A percentile compares a stretch with the other conserved stretches of the same genome.
phyloP scores from a whole-genome alignment of 2,329 filamentous ascomycete species.

The Sordariomycetes sp. region DNA sequence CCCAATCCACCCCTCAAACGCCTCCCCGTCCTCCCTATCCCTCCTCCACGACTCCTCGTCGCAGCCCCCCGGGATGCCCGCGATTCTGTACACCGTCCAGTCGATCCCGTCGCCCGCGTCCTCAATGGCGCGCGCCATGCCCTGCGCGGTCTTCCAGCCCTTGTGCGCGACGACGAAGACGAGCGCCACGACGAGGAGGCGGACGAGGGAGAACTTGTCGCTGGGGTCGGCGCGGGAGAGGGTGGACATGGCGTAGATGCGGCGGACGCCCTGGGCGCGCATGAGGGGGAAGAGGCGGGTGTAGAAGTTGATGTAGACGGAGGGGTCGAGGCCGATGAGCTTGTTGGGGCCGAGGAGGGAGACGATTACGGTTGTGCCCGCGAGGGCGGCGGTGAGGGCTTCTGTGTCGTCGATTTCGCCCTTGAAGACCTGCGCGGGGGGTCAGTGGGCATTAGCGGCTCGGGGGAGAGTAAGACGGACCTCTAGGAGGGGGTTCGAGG shows the following conservation, averaged over 20 bases:
- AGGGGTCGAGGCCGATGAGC: not conserved
- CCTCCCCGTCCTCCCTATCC: constrained; percentile 14
- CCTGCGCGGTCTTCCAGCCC: constrained; percentile 12
- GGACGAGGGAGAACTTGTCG: constrained; percentile 13
- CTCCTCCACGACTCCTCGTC: constrained; percentile 15
- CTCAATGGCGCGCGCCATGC: constrained; percentile 12
- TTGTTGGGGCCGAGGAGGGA: constrained; percentile 14
- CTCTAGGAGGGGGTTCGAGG: constrained; percentile 10
- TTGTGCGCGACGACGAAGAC: constrained; percentile 7
- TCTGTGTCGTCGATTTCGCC: constrained; percentile 13
- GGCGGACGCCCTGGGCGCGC: constrained; percentile 16
- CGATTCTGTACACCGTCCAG: constrained; percentile 17
- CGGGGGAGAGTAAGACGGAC: not conserved
- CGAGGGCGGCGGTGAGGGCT: constrained; percentile 5
- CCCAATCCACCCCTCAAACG: constrained; percentile 11
- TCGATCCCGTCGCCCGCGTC: constrained; percentile 13
- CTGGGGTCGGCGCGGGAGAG: constrained; percentile 14
- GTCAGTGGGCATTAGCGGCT: not conserved
- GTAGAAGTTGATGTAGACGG: constrained; percentile 9
- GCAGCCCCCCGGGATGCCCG: constrained; percentile 13
- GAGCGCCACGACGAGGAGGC: constrained; percentile 1
- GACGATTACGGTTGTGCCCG: constrained; percentile 8
- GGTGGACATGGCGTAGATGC: constrained; percentile 22
- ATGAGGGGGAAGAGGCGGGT: constrained; percentile 13
- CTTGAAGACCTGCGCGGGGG: constrained; percentile 11